These are phyloP conservation scores for Jacaranda mimosifolia DNA, from an alignment of 257 asterid species.

Conservation along the genomic window DNA sequence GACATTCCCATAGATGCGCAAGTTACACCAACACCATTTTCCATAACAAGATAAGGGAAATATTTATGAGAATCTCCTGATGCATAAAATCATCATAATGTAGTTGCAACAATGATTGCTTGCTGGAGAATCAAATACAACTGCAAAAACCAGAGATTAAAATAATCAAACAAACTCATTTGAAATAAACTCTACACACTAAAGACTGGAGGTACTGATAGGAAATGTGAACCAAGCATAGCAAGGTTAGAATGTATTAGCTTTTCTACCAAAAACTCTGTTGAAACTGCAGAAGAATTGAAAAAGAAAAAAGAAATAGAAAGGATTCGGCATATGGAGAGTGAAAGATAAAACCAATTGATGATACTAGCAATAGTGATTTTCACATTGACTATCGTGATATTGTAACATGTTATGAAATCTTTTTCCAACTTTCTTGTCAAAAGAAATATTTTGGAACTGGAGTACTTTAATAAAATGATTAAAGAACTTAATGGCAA, in stretches of 20 bases:
- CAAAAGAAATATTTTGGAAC: slow-evolving; percentile 14
- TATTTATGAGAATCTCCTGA: no score
- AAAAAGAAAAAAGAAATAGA: not conserved
- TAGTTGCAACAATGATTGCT: no score
- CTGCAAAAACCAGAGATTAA: no score
- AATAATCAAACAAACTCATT: no score
- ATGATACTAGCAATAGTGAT: not conserved
- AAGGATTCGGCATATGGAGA: not conserved
- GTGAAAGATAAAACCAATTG: not conserved
- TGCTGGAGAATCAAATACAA: no score
- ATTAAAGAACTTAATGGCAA: slow-evolving; percentile 21
- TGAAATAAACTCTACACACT: not conserved
- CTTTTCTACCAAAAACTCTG: slow-evolving; percentile 7
- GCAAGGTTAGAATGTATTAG: not conserved
- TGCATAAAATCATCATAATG: no score
- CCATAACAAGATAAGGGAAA: no score
- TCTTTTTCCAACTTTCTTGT: slow-evolving; percentile 26
- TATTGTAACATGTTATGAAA: slow-evolving; percentile 26
- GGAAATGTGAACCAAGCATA: not conserved
- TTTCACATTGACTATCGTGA: not conserved
- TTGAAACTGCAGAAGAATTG: not conserved
- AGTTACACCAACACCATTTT: no score
- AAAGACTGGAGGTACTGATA: not conserved
- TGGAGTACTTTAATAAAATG: slow-evolving; percentile 14
- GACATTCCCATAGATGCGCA: no score